Conservation (phyloP, 192 early-diverging fungal species). For the Entophlyctis luteolus region DNA sequence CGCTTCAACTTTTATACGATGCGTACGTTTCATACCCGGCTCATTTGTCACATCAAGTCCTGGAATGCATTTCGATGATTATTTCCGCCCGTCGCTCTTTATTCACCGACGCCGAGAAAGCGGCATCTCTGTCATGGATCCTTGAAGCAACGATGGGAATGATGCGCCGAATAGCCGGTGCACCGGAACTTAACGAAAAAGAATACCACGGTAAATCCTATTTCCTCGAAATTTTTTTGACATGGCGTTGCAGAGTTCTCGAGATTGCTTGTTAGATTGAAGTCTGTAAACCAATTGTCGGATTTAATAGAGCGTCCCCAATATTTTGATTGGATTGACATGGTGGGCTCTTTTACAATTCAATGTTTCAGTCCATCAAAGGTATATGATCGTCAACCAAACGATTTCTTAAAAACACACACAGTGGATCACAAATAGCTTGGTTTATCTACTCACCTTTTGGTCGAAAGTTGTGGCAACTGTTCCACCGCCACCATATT, state of each 20-base stretch:
- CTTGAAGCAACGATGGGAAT: conserved; percentile 69
- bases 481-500: conserved; percentile 18
- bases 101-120: conserved; percentile 73
- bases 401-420: not conserved
- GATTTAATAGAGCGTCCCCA: conserved; percentile 73
- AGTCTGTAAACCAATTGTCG: conserved; percentile 71
- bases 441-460: conserved; percentile 74
- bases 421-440: conserved; percentile 54
- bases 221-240: conserved; percentile 66
- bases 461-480: conserved; percentile 76
- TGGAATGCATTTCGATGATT: conserved; percentile 77
- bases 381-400: conserved; percentile 35
- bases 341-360: conserved; percentile 61
- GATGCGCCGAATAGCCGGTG: conserved; percentile 52
- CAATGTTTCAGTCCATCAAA: conserved; percentile 61
- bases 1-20: conserved; percentile 67
- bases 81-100: conserved; percentile 80
- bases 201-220: conserved; percentile 62
- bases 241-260: conserved; percentile 63
- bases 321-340: conserved; percentile 65
- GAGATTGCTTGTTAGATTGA: conserved; percentile 74
- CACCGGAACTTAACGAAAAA: conserved; percentile 58
- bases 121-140: conserved; percentile 63
- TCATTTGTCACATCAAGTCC: conserved; percentile 52
- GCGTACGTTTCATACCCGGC: conserved; percentile 59